Base-by-base conservation (phyloP, 768 basidiomycete species). In the Tephrocybe sp. region DNA sequence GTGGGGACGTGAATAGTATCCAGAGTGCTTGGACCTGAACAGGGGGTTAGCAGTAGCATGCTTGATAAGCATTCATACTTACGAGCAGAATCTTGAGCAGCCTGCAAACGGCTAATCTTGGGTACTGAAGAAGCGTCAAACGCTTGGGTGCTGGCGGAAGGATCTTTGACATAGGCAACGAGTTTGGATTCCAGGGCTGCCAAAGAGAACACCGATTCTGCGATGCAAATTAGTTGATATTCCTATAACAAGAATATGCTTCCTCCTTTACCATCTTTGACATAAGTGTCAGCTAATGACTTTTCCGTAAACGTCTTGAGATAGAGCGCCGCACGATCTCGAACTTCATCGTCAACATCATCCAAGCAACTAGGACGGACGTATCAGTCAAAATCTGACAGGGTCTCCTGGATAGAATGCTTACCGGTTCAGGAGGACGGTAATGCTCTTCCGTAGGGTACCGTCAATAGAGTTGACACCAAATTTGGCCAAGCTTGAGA, bases 311-410 rank as follows among this genome's bases (percentile, higher is more conserved):
- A 83, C 3, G 89, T 80, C 67, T 82, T 87, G 54, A 98, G 79
- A 68, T 97, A 98, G 70, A 99, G 78, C 8, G 97, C 91, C 4
- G 97, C 97, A 42, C 97, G 89, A 69, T 99, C 97, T 36, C 97
- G 86, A 45, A 99, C 97, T 74, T 99, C 97, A 61, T 99, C 97
- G 53, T 99, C 97, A 16, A 98, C 92, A 66, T 99, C 97, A 64
- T 98, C 96, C 59, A 99, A 73, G 64, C 97, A 99, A 54, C 94
- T 94, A 54, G 38, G 39, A 40, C 28, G 34, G 26, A 47, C 32
- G 28, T 19, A 35, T 61, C 9, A 52, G 54, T 24, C 21, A 5
- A 27, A 51, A n/a, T 22, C 1, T 16, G 15, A 12, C 12, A 38
- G 34, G 22, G 36, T n/a, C 13, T 5, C n/a, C n/a, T 31, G 22